Base-by-base conservation (phyloP, 208 protist genomes). In the Trypanosoma avium region DNA sequence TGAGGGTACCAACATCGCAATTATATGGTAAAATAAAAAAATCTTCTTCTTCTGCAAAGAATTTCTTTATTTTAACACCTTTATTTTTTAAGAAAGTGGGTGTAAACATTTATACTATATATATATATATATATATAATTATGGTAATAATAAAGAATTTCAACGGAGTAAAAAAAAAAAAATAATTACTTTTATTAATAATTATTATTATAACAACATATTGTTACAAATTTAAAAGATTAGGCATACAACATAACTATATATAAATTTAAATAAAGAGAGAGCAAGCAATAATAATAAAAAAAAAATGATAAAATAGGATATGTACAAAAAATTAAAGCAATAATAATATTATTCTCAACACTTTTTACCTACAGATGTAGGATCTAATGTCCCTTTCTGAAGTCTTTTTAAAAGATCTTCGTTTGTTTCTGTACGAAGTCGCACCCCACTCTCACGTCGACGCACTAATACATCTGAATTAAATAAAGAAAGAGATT, bases 401-500 rank as follows among this genome's bases (percentile, higher is more conserved):
- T 92, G 89, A 29, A 95, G 80, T 72, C 89, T 75, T 27, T 61
- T 76, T 12, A 95, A 68, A 30, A 93, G 61, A 61, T 87, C 76
- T 22, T 80, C 84, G 21, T 76, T 82, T 15, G 61, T 60, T 27
- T 74, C 47, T 0, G 60, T 70, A 46, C 74, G 73, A 19, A 79
- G 47, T 32, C 72, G 62, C 12, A 63, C 13, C 13, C 64, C 52
- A 24, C 73, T 70, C 9, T 82, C 70, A 24, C 49, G 59, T 47
- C 72, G 79, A 49, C 84, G 81, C 22, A 88, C 69, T 13, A 89
- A 60, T 21, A 95, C 73, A 29, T 88, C 82, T 1, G 83, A 82
- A 61, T 91, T 91, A n/a, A 95, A 80, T 53, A 95, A 62, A 6
- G 86, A 93, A 1, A 93, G 82, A 0, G 89, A 93, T 33, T 87